A percentile compares a stretch with the other conserved stretches of the same genome.
These are phyloP conservation scores for Strigomonas culicis DNA, from an alignment of 208 protist species.

Conservation along the genomic window DNA sequence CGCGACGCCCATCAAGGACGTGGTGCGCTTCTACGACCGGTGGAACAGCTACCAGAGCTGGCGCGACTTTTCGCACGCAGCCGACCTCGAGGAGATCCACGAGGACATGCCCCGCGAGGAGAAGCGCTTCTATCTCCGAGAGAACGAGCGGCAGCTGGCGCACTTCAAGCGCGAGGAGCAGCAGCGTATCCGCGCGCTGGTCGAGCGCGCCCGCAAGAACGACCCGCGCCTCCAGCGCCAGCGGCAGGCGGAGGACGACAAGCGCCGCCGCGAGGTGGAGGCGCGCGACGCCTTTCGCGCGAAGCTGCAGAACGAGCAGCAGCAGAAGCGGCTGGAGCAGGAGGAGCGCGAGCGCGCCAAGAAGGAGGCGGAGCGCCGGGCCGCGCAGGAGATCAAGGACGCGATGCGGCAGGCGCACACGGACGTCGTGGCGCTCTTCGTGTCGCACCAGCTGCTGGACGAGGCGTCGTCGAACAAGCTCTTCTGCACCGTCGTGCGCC, in stretches of 20 bases:
- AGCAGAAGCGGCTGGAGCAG: conserved; percentile 40
- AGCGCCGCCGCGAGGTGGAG: conserved; percentile 49
- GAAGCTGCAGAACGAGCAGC: conserved; percentile 53
- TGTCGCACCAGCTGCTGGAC: conserved; percentile 48
- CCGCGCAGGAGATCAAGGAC: conserved; percentile 37
- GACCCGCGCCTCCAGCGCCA: conserved; percentile 92
- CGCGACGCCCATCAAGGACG: conserved; percentile 54
- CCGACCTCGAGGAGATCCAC: conserved; percentile 92
- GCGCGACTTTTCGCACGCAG: conserved; percentile 94
- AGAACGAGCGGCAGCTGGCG: conserved; percentile 91
- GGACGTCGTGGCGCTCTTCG: conserved; percentile 44
- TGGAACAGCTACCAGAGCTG: conserved; percentile 94
- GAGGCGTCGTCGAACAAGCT: conserved; percentile 70
- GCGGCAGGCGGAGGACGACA: conserved; percentile 69
- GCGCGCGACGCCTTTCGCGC: conserved; percentile 74
- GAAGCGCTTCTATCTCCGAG: conserved; percentile 95
- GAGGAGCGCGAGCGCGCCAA: conserved; percentile 29
- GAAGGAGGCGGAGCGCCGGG: conserved; percentile 38
- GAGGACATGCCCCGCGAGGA: conserved; percentile 94
- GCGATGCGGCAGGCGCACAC: conserved; percentile 49
- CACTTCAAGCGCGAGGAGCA: conserved; percentile 87
- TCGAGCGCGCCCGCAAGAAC: conserved; percentile 87
- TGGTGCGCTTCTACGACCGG: conserved; percentile 94
- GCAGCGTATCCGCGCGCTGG: conserved; percentile 83
- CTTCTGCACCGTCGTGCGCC: conserved; percentile 48